Percentiles rank a stretch among this genome's conserved stretches.
Evolutionary conservation across 2,329 filamentous ascomycete genomes (phyloP).

Genomic region (Hirsutella thompsonii): DNA sequence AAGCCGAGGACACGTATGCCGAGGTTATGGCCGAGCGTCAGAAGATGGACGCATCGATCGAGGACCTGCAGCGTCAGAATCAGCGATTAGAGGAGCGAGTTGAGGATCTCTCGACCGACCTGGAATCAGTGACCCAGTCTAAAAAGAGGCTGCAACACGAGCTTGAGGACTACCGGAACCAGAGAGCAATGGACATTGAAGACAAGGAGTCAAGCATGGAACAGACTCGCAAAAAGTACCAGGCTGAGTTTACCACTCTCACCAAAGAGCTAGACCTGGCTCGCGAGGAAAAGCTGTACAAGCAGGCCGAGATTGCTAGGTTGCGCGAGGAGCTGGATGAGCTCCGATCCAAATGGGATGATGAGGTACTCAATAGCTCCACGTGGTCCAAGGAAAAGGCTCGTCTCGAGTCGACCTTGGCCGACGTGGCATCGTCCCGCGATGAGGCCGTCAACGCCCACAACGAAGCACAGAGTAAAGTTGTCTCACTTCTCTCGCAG

Average conservation of each 20-base stretch:
- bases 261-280: conserved; percentile 90
- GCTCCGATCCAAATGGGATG: conserved; percentile 91
- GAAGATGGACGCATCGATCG: conserved; percentile 74
- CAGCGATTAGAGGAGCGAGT: conserved; percentile 84
- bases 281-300: conserved; percentile 76
- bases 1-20: conserved; percentile 84
- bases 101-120: conserved; percentile 82
- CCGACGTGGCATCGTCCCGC: conserved; percentile 79
- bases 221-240: conserved; percentile 95
- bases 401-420: conserved; percentile 75
- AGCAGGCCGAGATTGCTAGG: conserved; percentile 73
- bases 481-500: conserved; percentile 81
- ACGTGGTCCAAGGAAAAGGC: conserved; percentile 98
- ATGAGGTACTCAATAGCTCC: conserved; percentile 92
- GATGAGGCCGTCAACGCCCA: conserved; percentile 90
- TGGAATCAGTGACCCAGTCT: conserved; percentile 71
- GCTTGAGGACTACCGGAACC: conserved; percentile 91
- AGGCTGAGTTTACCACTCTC: conserved; percentile 77
- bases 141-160: conserved; percentile 95
- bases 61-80: conserved; percentile 81
- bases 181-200: conserved; percentile 90
- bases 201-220: conserved; percentile 95
- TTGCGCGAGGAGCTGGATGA: conserved; percentile 95
- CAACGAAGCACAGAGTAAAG: conserved; percentile 87
- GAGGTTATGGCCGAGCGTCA: conserved; percentile 86